Percentiles rank a stretch among this genome's conserved stretches.
phyloP scores from a whole-genome alignment of 148 eudicot species.

The Nyssa sinensis region DNA sequence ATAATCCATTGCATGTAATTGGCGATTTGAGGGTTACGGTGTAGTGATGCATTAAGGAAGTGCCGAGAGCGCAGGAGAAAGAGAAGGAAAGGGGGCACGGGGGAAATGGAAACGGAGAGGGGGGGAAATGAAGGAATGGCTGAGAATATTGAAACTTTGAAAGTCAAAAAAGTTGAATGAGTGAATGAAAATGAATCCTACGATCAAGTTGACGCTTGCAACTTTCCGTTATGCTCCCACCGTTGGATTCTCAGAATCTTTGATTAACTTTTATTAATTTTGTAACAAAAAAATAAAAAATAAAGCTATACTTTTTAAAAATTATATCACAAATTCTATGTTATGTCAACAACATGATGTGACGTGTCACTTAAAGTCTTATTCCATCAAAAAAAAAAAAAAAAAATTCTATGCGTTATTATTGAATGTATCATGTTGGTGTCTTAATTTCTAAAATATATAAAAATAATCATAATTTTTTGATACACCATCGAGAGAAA shows the following conservation, averaged over 20 bases:
- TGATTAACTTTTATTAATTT: too few relatives aligned
- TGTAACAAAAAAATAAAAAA: too few relatives aligned
- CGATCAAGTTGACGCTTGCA: neutral
- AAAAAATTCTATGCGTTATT: too few relatives aligned
- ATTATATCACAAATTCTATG: too few relatives aligned
- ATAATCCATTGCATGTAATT: conserved; percentile 39
- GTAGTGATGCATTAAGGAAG: conserved; percentile 56
- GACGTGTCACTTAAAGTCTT: too few relatives aligned
- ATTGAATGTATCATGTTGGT: too few relatives aligned
- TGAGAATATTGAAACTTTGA: neutral
- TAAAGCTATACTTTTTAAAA: too few relatives aligned
- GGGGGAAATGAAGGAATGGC: neutral
- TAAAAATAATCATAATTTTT: too few relatives aligned
- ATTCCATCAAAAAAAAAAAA: too few relatives aligned
- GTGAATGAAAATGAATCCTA: conserved; percentile 2
- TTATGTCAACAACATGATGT: too few relatives aligned
- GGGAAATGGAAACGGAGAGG: neutral
- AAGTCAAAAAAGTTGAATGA: neutral
- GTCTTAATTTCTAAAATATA: too few relatives aligned
- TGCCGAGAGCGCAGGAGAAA: neutral
- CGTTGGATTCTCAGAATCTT: neutral
- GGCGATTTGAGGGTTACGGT: conserved; percentile 41
- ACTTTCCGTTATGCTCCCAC: conserved; percentile 7
- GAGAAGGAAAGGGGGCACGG: neutral
- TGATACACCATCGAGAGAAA: too few relatives aligned